These are phyloP conservation scores for Juncus effusus DNA, from an alignment of 176 grass and related monocot species.

Conservation along the genomic window DNA sequence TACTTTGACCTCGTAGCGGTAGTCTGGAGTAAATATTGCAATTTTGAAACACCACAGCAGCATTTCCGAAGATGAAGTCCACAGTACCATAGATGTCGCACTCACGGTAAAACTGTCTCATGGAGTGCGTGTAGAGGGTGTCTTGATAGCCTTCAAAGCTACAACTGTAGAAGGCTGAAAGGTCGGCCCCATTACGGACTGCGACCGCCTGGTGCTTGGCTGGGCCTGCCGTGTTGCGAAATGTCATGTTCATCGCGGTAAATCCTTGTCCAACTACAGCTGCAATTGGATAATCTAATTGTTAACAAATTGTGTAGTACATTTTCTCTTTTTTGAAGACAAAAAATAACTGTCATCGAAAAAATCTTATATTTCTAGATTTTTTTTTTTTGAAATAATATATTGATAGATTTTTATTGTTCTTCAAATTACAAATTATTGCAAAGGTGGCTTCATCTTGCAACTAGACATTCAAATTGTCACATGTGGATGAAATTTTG, in stretches of 20 bases:
- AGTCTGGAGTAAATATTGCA: slow-evolving; percentile 68
- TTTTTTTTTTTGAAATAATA: background rate
- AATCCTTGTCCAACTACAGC: slow-evolving; percentile 80
- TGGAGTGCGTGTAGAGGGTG: slow-evolving; percentile 90
- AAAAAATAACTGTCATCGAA: background rate
- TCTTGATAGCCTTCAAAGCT: slow-evolving; percentile 98
- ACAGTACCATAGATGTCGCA: slow-evolving; percentile 97
- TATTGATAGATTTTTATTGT: too few relatives aligned
- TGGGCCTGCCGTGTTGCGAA: slow-evolving; percentile 69
- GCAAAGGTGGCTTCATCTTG: too few relatives aligned
- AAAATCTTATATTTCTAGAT: background rate
- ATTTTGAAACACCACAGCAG: slow-evolving; percentile 74
- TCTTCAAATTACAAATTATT: too few relatives aligned
- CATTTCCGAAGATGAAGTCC: slow-evolving; percentile 94
- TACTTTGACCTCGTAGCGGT: slow-evolving; percentile 66
- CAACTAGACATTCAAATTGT: background rate
- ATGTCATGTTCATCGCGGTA: slow-evolving; percentile 88
- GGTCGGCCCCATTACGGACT: slow-evolving; percentile 53
- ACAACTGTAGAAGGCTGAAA: slow-evolving; percentile 86
- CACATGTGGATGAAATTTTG: background rate
- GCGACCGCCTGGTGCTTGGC: slow-evolving; percentile 88
- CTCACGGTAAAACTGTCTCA: slow-evolving; percentile 81
- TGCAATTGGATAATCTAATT: slow-evolving; percentile 25
- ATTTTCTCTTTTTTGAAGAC: background rate
- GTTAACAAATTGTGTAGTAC: background rate